phyloP scores from a whole-genome alignment of 2,329 filamentous ascomycete genomes.

The Dothistroma pini region DNA sequence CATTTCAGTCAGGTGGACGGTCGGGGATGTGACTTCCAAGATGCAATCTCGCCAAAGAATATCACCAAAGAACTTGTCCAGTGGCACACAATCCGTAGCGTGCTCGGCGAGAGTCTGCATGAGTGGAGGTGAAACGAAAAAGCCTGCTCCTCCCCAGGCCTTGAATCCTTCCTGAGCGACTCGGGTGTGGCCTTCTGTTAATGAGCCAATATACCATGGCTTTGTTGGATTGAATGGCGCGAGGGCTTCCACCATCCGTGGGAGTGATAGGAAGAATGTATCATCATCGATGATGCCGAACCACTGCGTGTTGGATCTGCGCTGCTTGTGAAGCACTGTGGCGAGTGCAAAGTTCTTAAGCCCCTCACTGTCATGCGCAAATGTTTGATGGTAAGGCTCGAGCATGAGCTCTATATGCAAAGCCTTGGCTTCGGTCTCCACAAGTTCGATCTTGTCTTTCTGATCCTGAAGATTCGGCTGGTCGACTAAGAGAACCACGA shows the following conservation, averaged over 20 bases:
- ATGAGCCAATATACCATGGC: slow-evolving; percentile 27
- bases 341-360: slow-evolving; percentile 29
- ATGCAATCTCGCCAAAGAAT: slow-evolving; percentile 30
- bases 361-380: slow-evolving; percentile 22
- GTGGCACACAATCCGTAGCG: slow-evolving; percentile 20
- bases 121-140: slow-evolving; percentile 29
- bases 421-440: slow-evolving; percentile 14
- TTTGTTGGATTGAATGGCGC: slow-evolving; percentile 19
- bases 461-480: slow-evolving; percentile 18
- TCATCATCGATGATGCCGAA: slow-evolving; percentile 31
- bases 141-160: slow-evolving; percentile 31
- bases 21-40: slow-evolving; percentile 26
- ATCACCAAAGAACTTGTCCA: slow-evolving; percentile 27
- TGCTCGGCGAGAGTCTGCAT: slow-evolving; percentile 25
- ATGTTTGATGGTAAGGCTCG: slow-evolving; percentile 21
- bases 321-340: slow-evolving; percentile 19
- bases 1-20: slow-evolving; percentile 26
- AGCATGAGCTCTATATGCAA: slow-evolving; percentile 24
- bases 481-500: slow-evolving; percentile 27
- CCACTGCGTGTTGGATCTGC: slow-evolving; percentile 23
- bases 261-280: slow-evolving; percentile 30
- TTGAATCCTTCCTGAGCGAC: slow-evolving; percentile 29
- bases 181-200: slow-evolving; percentile 28
- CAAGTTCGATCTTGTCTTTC: slow-evolving; percentile 10
- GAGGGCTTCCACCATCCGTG: slow-evolving; percentile 22